phyloP scores from a whole-genome alignment of 208 protist genomes.

The Naegleria lovaniensis region DNA sequence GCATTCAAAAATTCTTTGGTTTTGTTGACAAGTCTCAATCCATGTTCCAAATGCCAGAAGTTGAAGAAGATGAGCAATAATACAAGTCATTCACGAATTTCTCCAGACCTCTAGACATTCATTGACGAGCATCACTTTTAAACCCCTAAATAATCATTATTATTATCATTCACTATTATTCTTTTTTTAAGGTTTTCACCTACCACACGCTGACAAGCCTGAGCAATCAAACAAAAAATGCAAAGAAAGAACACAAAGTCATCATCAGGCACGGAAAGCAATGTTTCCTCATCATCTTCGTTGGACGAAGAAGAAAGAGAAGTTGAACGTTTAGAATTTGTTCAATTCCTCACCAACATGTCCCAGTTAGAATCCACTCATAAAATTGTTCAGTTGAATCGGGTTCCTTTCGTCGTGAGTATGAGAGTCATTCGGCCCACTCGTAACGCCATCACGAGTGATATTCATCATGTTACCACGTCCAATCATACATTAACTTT shows the following conservation, averaged over 20 bases:
- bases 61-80: not conserved
- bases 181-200: too few relatives aligned
- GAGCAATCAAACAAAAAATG: too few relatives aligned
- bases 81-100: too few relatives aligned
- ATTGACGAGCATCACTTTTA: too few relatives aligned
- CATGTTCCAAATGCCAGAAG: not conserved
- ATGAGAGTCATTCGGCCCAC: not conserved
- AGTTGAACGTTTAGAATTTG: not conserved
- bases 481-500: not conserved
- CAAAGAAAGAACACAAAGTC: too few relatives aligned
- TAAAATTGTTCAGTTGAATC: not conserved
- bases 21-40: not conserved
- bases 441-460: not conserved
- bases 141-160: too few relatives aligned
- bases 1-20: constrained; percentile 5
- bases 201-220: too few relatives aligned
- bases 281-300: not conserved
- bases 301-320: not conserved
- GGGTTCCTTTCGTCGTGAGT: not conserved
- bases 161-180: too few relatives aligned
- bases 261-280: too few relatives aligned
- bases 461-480: not conserved
- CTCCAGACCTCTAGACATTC: too few relatives aligned
- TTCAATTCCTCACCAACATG: not conserved
- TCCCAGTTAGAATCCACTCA: not conserved